Evolutionary conservation across 2,329 filamentous ascomycete genomes (phyloP), one percentile per base, ranked within the genome.

Genomic region (Claviceps africana): DNA sequence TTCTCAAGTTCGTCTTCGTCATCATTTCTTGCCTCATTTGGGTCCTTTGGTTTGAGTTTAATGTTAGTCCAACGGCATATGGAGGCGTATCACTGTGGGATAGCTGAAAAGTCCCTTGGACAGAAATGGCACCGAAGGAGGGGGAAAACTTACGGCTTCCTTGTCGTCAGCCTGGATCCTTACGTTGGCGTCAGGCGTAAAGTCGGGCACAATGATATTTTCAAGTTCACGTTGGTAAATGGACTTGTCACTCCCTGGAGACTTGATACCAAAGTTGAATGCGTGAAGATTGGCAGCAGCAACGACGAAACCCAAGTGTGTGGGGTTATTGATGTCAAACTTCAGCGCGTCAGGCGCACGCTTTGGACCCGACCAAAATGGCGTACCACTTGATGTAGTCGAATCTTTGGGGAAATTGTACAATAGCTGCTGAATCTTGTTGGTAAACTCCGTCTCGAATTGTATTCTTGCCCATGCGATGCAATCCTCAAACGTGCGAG

Each of bases 361-460:
- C 80, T 98, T 98, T 48, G 93, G 93, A 11, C 93, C 91, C 31
- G 93, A 97, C 93, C 93, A 98, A 78, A 98, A 98, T 1, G 82
- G 86, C 56, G 90, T 86, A 33, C 93, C 93, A 39, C 80, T 85
- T 2, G 89, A 94, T 1, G 93, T 95, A 52, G 78, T 82, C 0
- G 89, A 86, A 65, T 97, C 91, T 70, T 94, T 95, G 56, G 93
- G 93, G 73, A 98, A 98, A 72, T 96, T 97, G 76, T 86, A 94
- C 35, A 98, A 75, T 50, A 98, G 75, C 68, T 98, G 93, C 65
- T 93, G 87, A 56, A 98, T 95, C 50, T 88, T 87, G 65, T 98
- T 95, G 72, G 94, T 89, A 71, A 93, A 98, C 69, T 96, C 88
- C 67, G 87, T 88, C 75, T 98, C 93, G 57, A 98, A 98, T 60